Base-by-base conservation (phyloP, 192 early-diverging fungal species). In the Globomyces pollinis-pini region DNA sequence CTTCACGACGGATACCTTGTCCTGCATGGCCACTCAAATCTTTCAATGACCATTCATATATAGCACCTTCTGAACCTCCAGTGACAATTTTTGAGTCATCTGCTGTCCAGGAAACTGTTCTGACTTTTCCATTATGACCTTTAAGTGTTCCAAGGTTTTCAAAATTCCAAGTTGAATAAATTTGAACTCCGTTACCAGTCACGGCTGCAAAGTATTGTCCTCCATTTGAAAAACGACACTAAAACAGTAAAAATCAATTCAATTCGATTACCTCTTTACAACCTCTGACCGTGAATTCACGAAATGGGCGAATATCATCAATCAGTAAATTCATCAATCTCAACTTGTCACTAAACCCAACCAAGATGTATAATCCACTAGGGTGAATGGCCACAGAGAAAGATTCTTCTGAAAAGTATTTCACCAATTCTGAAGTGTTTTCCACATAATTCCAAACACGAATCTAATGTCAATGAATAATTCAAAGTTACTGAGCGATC, bases 401-500 rank as follows among this genome's bases (percentile, higher is more conserved):
- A n/a, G 80, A 67, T 65, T 84, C 81, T 60, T 84, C 81, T 11
- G 77, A 66, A 62, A 84, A 84, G 44, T 71, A 72, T 53, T 83
- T 83, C 32, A 79, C 77, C 15, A 84, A 63, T 54, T 84, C 81
- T 21, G 59, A 71, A 33, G 71, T 73, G 21, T 57, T 61, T 15
- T 84, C 80, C 15, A 78, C 26, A 39, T 84, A 84, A 64, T 84
- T 84, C 80, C 80, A 84, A 9, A 84, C 71, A 2, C 81, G 64
- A n/a, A n/a, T n/a, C n/a, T n/a, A n/a, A n/a, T n/a, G n/a, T n/a
- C n/a, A n/a, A n/a, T n/a, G n/a, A n/a, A n/a, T n/a, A n/a, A n/a
- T n/a, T n/a, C n/a, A n/a, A n/a, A n/a, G n/a, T n/a, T n/a, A 84
- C 74, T 29, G 79, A 77, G 26, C 70, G 62, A 62, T 84, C 81